Base-by-base conservation (phyloP, 192 early-diverging fungal genomes). In the Backusella macrospora region DNA sequence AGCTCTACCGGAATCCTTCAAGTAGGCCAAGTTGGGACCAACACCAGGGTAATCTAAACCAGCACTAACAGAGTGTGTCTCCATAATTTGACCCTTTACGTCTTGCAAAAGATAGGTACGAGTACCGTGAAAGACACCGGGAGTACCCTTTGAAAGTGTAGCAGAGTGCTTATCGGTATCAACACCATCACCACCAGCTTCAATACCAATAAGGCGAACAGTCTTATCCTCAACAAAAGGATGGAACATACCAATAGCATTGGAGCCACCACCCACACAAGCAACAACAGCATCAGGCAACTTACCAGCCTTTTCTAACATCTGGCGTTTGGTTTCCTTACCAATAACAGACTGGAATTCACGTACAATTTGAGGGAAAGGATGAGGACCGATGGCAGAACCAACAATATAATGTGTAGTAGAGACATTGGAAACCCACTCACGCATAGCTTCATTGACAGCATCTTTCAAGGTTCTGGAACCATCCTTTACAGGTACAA, bases 271-370 rank as follows among this genome's bases (percentile, higher is more conserved):
- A 73, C 98, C 98, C 43, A 99, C 98, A 81, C 98, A 98, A 23
- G 98, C 98, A 49, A 99, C 88, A 23, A 99, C 91, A 14, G 86
- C 90, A 81, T 98, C 95, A 59, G 98, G 98, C 40, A 98, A 85
- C 45, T 93, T 92, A 26, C 91, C 91, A 6, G 87, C 86, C 83
- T 93, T 87, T 75, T 91, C 86, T 39, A 88, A 73, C 89, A 99
- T 89, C 80, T 99, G 94, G 43, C 84, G 87, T 65, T 90, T 89
- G 16, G 96, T 88, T 84, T 99, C 98, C 37, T 86, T 86, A 52
- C 98, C 98, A 73, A 99, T 98, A 12, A 96, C 92, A n/a, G 91
- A 92, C 85, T 99, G 98, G 87, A 99, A 99, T 71, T 99, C 96
- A 69, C 96, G 89, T 62, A 98, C 98, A 80, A 99, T 92, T 37